These are phyloP conservation scores for Cryptococcus maquisensis DNA, from an alignment of 1,284 basidiomycete species.

Conservation along the genomic window DNA sequence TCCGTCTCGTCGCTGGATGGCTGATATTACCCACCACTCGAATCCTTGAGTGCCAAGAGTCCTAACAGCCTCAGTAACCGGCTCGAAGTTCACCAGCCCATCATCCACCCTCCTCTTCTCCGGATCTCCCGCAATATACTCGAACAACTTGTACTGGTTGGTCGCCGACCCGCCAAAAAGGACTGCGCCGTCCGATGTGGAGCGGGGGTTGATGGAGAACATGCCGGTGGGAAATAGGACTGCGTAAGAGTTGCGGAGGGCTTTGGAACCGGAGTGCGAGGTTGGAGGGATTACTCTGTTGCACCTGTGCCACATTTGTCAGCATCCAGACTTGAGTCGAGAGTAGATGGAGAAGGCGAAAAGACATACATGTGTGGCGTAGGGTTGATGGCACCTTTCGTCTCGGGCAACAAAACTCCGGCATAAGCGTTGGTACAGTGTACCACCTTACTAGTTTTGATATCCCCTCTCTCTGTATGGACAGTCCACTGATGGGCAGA, in stretches of 20 bases:
- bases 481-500: slow-evolving; percentile 15
- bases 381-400: slow-evolving; percentile 14
- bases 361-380: slow-evolving; percentile 18
- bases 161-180: slow-evolving; percentile 20
- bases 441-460: slow-evolving; percentile 15
- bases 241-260: slow-evolving; percentile 19
- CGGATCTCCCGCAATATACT: slow-evolving; percentile 15
- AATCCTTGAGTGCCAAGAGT: slow-evolving; percentile 12
- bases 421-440: slow-evolving; percentile 25
- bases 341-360: not conserved
- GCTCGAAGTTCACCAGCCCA: slow-evolving; percentile 22
- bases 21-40: slow-evolving; percentile 10
- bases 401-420: slow-evolving; percentile 17
- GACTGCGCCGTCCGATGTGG: slow-evolving; percentile 13
- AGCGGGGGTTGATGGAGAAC: slow-evolving; percentile 21
- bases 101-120: slow-evolving; percentile 14
- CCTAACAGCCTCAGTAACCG: slow-evolving; percentile 20
- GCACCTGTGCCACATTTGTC: not conserved
- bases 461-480: slow-evolving; percentile 16
- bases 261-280: slow-evolving; percentile 16
- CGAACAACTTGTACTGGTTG: slow-evolving; percentile 13
- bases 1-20: not conserved
- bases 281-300: slow-evolving; percentile 21
- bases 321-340: not conserved
- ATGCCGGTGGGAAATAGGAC: slow-evolving; percentile 14